These are phyloP conservation scores for Dothideomycetes sp. DNA, from an alignment of 2,329 filamentous ascomycete species.

Conservation along the genomic window DNA sequence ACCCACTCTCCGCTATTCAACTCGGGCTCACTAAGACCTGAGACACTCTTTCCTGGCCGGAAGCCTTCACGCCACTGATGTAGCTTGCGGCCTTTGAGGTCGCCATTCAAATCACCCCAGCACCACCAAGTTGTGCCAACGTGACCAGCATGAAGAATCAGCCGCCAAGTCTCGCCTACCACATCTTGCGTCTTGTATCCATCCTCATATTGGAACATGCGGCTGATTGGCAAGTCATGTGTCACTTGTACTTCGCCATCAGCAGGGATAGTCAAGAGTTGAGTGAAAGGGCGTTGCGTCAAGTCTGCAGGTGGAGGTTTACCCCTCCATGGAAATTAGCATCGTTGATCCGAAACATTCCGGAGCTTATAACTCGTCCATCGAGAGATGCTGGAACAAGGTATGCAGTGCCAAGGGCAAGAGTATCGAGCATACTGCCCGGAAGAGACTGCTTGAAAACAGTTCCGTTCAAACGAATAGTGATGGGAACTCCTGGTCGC, in stretches of 20 bases:
- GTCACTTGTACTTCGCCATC: slow-evolving; percentile 3
- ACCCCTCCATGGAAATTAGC: not conserved
- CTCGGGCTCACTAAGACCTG: not conserved
- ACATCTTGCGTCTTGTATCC: not conserved
- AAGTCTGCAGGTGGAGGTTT: not conserved
- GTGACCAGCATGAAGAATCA: slow-evolving; percentile 1
- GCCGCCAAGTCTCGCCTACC: slow-evolving; percentile 2
- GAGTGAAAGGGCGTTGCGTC: not conserved
- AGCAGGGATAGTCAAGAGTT: slow-evolving; percentile 5
- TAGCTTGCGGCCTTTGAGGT: slow-evolving; percentile 5
- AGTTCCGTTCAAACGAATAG: not conserved
- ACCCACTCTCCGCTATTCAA: not conserved
- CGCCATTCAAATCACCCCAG: slow-evolving; percentile 7
- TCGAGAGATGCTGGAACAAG: not conserved
- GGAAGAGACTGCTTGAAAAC: not conserved
- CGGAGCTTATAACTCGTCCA: not conserved
- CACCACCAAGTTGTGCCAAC: slow-evolving; percentile 8
- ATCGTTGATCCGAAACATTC: not conserved
- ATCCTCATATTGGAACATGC: slow-evolving; percentile 5
- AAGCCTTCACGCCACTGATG: slow-evolving; percentile 4
- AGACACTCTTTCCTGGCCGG: not conserved
- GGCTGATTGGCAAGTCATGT: slow-evolving; percentile 3
- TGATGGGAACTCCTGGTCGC: not conserved
- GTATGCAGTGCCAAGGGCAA: slow-evolving; percentile 1
- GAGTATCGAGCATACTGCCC: not conserved